These are phyloP conservation scores for Mollisia scopiformis DNA, from an alignment of 2,329 filamentous ascomycete species.

Conservation along the genomic window DNA sequence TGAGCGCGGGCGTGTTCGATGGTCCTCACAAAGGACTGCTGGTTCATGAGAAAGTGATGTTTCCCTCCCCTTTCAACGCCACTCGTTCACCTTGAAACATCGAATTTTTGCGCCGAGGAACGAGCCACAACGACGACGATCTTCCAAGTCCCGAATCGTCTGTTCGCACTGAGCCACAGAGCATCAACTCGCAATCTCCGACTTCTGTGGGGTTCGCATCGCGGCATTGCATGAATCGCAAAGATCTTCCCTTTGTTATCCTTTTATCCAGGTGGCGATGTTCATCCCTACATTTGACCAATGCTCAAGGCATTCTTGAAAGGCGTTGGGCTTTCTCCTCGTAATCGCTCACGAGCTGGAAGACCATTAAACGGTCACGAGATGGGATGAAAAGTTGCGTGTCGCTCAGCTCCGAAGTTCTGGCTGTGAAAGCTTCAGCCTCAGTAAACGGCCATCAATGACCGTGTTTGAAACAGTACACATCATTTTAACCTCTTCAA, in stretches of 20 bases:
- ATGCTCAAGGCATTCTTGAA: conserved; percentile 1
- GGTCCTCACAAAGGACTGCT: neutral
- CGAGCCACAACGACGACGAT: conserved; percentile 1
- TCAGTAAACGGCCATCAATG: neutral
- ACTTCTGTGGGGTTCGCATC: conserved; percentile 5
- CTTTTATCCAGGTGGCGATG: conserved; percentile 4
- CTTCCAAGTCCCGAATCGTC: conserved; percentile 2
- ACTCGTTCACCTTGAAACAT: conserved; percentile 10
- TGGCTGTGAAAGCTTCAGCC: neutral
- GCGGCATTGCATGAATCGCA: conserved; percentile 9
- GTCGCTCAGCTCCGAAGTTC: conserved; percentile 1
- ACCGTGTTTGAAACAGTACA: neutral
- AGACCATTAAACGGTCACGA: neutral
- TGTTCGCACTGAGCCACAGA: conserved; percentile 10
- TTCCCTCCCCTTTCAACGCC: conserved; percentile 5
- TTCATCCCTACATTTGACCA: conserved; percentile 5
- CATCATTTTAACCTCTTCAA: neutral
- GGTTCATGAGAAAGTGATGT: conserved; percentile 1
- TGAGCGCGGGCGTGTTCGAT: neutral
- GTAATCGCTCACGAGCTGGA: neutral
- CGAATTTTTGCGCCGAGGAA: conserved; percentile 8
- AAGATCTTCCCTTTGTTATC: neutral
- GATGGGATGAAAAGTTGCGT: neutral
- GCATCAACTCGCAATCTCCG: conserved; percentile 4
- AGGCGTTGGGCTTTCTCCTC: conserved; percentile 7